A percentile compares a stretch with the other conserved stretches of the same genome.
Evolutionary conservation across 495 filamentous ascomycete species (phyloP).

Genomic region (Corynascus novoguineensis): DNA sequence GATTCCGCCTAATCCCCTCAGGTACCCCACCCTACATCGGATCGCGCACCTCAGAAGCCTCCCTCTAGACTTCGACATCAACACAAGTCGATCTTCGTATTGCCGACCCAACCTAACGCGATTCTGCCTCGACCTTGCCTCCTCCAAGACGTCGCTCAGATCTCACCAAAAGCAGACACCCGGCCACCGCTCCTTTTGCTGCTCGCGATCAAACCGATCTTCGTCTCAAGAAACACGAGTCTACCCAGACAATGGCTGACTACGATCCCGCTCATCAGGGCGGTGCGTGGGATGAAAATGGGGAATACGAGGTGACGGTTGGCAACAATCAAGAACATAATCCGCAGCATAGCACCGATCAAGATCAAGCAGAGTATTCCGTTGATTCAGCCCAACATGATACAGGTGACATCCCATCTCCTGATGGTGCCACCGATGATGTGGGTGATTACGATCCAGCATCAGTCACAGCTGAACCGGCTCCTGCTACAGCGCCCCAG

Average conservation of each 20-base stretch:
- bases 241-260: conserved; percentile 32
- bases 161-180: background rate
- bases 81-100: background rate
- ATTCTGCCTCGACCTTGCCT: background rate
- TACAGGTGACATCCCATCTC: conserved; percentile 41
- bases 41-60: background rate
- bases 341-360: conserved; percentile 47
- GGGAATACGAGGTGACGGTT: conserved; percentile 48
- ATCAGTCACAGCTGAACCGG: conserved; percentile 32
- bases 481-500: conserved; percentile 15
- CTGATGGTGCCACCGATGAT: conserved; percentile 38
- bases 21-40: background rate
- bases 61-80: background rate
- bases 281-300: conserved; percentile 44
- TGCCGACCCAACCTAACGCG: background rate
- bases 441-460: conserved; percentile 49
- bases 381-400: conserved; percentile 41
- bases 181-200: too few relatives aligned
- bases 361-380: conserved; percentile 41
- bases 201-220: background rate
- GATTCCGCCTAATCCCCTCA: background rate
- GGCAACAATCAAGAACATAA: conserved; percentile 48
- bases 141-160: background rate
- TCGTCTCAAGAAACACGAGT: background rate
- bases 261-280: conserved; percentile 32